Conservation (phyloP, 192 early-diverging fungal species). For the Backusella australiensis region DNA sequence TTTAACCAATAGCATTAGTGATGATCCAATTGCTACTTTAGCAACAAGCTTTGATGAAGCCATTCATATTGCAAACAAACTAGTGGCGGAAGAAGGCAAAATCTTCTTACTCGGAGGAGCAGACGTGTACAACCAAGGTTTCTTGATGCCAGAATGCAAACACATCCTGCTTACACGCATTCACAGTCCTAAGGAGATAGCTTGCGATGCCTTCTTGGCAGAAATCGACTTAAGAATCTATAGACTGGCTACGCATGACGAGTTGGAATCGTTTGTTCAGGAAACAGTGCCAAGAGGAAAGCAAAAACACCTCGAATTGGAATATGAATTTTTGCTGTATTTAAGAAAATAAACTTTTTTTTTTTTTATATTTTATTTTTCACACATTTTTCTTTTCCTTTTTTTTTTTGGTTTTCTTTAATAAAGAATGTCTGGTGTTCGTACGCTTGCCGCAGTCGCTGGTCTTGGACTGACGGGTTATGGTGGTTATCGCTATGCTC, state of each 20-base stretch:
- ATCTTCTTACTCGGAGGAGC: conserved; percentile 81
- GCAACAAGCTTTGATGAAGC: conserved; percentile 10
- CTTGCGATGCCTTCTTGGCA: conserved; percentile 83
- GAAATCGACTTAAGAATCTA: conserved; percentile 38
- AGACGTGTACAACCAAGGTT: conserved; percentile 66
- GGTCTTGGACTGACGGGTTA: conserved; percentile 11
- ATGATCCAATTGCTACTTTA: not conserved
- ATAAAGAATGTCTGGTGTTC: not conserved
- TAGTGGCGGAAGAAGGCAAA: conserved; percentile 31
- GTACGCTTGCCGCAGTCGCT: conserved; percentile 13
- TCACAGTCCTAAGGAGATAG: conserved; percentile 37
- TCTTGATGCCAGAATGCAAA: conserved; percentile 50
- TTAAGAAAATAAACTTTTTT: conserved; percentile 6
- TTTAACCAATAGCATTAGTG: not conserved
- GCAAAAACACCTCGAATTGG: conserved; percentile 50
- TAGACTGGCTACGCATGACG: conserved; percentile 38
- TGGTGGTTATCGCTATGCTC: not conserved
- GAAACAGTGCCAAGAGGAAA: conserved; percentile 38
- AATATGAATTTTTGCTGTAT: conserved; percentile 59
- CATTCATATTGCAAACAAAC: conserved; percentile 34
- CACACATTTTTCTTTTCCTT: too few species aligned
- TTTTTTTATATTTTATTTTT: not conserved
- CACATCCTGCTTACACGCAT: conserved; percentile 73
- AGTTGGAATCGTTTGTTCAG: conserved; percentile 43
- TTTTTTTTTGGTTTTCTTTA: not conserved